Evolutionary conservation across 768 basidiomycete species (phyloP), one percentile per base, ranked within the genome.

Genomic region (Cantharellus anzutake): DNA sequence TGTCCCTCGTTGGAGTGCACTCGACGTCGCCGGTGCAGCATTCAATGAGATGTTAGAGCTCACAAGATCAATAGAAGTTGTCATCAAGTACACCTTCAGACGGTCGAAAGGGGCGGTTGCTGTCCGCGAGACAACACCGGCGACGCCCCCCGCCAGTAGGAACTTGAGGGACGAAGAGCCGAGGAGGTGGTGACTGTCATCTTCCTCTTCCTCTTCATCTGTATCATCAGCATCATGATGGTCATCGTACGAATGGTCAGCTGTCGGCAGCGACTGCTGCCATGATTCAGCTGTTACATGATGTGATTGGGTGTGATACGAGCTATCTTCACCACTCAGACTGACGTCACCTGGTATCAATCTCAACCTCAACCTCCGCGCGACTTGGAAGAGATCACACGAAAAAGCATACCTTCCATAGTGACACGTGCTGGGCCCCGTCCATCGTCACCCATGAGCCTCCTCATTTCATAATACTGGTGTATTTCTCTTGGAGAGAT

Each of bases 81-180:
- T 98, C 63, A 98, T 98, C 60, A 99, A 77, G 70, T 96, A 98
- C 59, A 99, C 79, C 70, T 94, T 99, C 57, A 99, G 75, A 59
- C 96, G 82, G 73, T 99, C 96, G 64, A 97, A 98, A 0, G 96
- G 96, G 3, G 96, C 96, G 0, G 96, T 99, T 61, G 89, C 92
- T 51, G 93, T 87, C 65, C 96, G 78, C 11, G 94, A 98, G 38
- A 97, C 96, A 63, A 87, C 89, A 60, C 96, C 96, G 11, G 96
- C 96, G 5, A 93, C 73, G 11, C 96, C 96, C 41, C 96, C 96
- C 3, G 96, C 96, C 7, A 90, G 71, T 51, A 99, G 76, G 71
- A 94, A 99, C 67, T 84, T 86, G 71, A 92, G 73, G 5, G 94
- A 84, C 0, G 84, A 81, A 60, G 77, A 75, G 61, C 80, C 84